Base-by-base conservation (phyloP, 345 rosid genomes). In the Bruguiera sexangula region DNA sequence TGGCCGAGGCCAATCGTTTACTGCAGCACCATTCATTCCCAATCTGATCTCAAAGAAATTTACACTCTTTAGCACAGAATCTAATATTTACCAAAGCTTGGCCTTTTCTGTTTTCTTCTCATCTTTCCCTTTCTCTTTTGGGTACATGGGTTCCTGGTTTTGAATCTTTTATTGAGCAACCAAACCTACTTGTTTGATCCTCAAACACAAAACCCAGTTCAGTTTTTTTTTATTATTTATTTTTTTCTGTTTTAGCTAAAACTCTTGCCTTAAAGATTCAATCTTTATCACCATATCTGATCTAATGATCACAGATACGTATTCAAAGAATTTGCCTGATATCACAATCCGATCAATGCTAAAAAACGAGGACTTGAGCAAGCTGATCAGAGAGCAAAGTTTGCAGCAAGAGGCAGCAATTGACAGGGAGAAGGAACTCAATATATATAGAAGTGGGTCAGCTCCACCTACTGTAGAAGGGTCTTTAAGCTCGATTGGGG, bases 381-480 rank as follows among this genome's bases (percentile, higher is more conserved):
- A 79, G 71, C 81, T 88, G 76, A 77, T 83, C 34, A 80, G 85
- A 62, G 87, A 86, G 68, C 84, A 82, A 73, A 79, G 80, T 68
- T 69, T 70, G 31, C 83, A 79, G 60, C 77, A 79, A 60, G 69
- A 69, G 59, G 66, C 83, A 52, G 65, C 69, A 18, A 66, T 76
- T 83, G 94, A 89, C 76, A 81, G 84, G 52, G 97, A 93, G 77
- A 71, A 85, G 39, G 97, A 89, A 60, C 88, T 85, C 69, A 84
- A 77, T 68, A 75, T 89, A 65, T 87, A 78, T 72, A 69, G 98
- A 75, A 91, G 97, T 76, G 98, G 97, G 73, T 93, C 98, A 19
- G 97, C 98, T 16, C 98, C 98, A 0, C 98, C 98, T 18, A 89
- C 96, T 1, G 91, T 93, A 20, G 97, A 93, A 67, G 98, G 98